Evolutionary conservation across 2,329 filamentous ascomycete species (phyloP).

Genomic region (Stagonosporopsis chrysanthemi): DNA sequence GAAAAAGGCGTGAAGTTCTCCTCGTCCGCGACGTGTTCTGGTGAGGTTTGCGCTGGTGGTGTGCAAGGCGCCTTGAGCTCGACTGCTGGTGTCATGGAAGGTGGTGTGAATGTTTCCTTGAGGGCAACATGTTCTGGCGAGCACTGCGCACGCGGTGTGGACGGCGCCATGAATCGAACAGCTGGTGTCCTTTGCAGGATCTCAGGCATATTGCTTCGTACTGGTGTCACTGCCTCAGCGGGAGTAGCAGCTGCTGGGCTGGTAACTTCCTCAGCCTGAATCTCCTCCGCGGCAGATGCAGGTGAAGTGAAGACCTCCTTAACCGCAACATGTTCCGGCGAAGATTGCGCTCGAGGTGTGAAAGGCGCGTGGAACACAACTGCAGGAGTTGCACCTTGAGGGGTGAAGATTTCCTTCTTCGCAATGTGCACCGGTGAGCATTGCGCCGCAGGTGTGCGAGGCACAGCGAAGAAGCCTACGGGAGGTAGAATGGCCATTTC

Average conservation of each 20-base stretch:
- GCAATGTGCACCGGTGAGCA: slow-evolving; percentile 15
- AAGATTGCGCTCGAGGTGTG: slow-evolving; percentile 14
- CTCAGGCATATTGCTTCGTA: slow-evolving; percentile 13
- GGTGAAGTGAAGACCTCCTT: slow-evolving; percentile 13
- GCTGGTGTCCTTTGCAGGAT: slow-evolving; percentile 12
- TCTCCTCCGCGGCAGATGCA: not conserved
- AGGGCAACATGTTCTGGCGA: slow-evolving; percentile 17
- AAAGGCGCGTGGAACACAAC: slow-evolving; percentile 5
- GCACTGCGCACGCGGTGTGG: slow-evolving; percentile 12
- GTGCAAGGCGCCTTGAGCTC: slow-evolving; percentile 15
- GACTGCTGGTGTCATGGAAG: slow-evolving; percentile 1
- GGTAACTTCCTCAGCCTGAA: not conserved
- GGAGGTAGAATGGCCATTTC: slow-evolving; percentile 3
- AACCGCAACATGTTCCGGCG: slow-evolving; percentile 13
- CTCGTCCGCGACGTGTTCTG: slow-evolving; percentile 17
- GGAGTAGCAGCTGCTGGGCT: not conserved
- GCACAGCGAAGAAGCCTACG: slow-evolving; percentile 11
- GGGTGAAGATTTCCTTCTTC: slow-evolving; percentile 16
- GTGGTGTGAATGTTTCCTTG: slow-evolving; percentile 14
- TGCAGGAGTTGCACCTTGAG: slow-evolving; percentile 1
- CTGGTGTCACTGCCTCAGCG: slow-evolving; percentile 3
- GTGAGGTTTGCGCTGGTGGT: slow-evolving; percentile 14
- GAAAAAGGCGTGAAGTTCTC: slow-evolving; percentile 17
- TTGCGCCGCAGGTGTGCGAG: slow-evolving; percentile 15
- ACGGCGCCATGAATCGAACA: slow-evolving; percentile 12